Evolutionary conservation across 2,329 filamentous ascomycete genomes (phyloP).

Genomic region (Claviceps sorghi): DNA sequence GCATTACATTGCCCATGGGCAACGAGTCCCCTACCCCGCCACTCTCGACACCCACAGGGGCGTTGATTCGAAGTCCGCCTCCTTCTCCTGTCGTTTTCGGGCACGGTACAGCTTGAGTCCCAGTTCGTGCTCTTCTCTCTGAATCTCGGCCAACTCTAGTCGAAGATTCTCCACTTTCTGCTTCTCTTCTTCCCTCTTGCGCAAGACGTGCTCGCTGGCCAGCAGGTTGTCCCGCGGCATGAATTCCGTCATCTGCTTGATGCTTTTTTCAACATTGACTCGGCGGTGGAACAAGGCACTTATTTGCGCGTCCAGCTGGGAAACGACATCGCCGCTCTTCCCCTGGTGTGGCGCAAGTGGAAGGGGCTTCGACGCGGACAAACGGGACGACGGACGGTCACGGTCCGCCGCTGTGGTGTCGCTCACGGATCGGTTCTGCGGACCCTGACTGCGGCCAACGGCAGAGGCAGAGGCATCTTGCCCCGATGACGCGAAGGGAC

Average conservation of each 20-base stretch:
- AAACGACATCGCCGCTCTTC: constrained; percentile 47
- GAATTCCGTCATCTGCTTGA: constrained; percentile 63
- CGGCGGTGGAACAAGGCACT: constrained; percentile 51
- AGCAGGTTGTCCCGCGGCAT: constrained; percentile 58
- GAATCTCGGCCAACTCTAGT: constrained; percentile 55
- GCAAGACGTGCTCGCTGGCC: constrained; percentile 48
- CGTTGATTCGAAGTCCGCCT: constrained; percentile 48
- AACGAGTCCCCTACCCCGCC: constrained; percentile 27
- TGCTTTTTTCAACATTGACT: constrained; percentile 56
- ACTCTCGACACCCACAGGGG: constrained; percentile 68
- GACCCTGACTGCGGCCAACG: neutral
- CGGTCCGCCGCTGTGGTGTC: constrained; percentile 7
- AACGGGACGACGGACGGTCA: constrained; percentile 13
- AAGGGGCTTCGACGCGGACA: constrained; percentile 41
- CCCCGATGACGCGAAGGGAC: neutral
- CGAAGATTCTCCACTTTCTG: constrained; percentile 52
- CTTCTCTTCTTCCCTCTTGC: constrained; percentile 42
- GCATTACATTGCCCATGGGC: neutral
- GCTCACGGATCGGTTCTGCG: constrained; percentile 2
- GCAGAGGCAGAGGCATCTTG: neutral
- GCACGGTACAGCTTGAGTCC: constrained; percentile 60
- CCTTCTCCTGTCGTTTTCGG: constrained; percentile 59
- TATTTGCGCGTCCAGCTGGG: constrained; percentile 50
- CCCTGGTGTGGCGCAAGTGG: constrained; percentile 46
- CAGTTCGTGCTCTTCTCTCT: constrained; percentile 63